Base-by-base conservation (phyloP, 106 monocot species). In the Acorus gramineus region DNA sequence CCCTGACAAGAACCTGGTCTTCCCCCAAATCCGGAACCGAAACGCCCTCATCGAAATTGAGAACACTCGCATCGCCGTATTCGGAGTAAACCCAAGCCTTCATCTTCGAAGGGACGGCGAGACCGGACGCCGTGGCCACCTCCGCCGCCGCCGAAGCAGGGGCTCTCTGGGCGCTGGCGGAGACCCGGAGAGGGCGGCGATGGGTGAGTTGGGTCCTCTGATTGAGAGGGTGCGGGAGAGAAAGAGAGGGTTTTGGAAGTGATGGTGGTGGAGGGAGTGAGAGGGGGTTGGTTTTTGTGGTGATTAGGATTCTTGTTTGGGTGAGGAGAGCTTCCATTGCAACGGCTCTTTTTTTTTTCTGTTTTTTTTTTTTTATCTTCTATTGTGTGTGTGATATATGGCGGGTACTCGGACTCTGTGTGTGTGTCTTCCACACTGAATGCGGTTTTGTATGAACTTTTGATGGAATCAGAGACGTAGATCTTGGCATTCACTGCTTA, bases 1-100 rank as follows among this genome's bases (percentile, higher is more conserved):
- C 90, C 76, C 79, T 87, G n/a, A 96, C 74, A 12, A 96, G 87
- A 7, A 96, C 91, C 69, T 91, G 96, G 60, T 91, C 91, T 9
- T 91, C 96, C 65, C 60, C 65, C 57, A 96, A 61, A 8, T 74
- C 80, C 2, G 96, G 96, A 2, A 91, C 87, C 2, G 71, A 42
- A 12, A 88, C 76, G 14, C 48, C 76, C n/a, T 87, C 82, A 44
- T 83, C 87, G 13, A 83, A 53, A 49, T 76, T 74, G 74, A 96
- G 52, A 11, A 85, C 79, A 28, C 65, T 63, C 14, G 71, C 79
- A 14, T 76, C 87, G 4, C 96, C 91, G 63, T 96, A 96, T 12
- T 78, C 90, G 9, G 77, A 79, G 53, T 96, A 96, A 4, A 85
- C 75, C 91, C 87, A 91, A 0, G 82, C 87, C 76, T 82, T 91